Base-by-base conservation (phyloP, 192 early-diverging fungal genomes). In the Borealophlyctis nickersoniae region DNA sequence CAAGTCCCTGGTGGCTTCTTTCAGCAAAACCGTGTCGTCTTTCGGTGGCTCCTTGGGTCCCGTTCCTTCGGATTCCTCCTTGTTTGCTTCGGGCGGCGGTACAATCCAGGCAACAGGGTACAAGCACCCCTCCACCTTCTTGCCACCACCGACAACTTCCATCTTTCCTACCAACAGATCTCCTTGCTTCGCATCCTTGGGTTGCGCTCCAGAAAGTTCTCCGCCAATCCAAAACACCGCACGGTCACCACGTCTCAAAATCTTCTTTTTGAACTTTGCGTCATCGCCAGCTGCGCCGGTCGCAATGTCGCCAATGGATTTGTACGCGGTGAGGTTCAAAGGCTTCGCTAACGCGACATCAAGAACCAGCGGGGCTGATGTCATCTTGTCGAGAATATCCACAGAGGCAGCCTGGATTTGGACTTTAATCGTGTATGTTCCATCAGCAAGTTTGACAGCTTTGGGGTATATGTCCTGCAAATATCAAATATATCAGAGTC, bases 391-490 rank as follows among this genome's bases (percentile, higher is more conserved):
- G n/a, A 98, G 79, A 0, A 83, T 67, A 58, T 82, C 82, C 29
- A 90, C 71, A 13, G 66, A 79, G 52, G 85, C 76, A 26, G 89
- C 87, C 27, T 85, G 75, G 16, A 98, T 62, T 75, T 93, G 94
- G 31, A 86, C 87, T 26, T 86, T 88, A 28, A 95, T 73, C 2
- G 82, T 81, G 71, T 96, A 97, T 48, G 91, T 92, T 30, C 96
- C 96, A 62, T 82, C 79, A 26, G 73, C 65, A 7, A 98, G 66
- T 36, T 88, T 87, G 23, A 91, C 61, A 0, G 62, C 65, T 56
- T 86, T 87, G 27, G 88, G 66, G 69, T 92, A 95, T 27, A 89
- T 80, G 75, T 90, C 90, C 50, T 45, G 19, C 19, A 13, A n/a
- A n/a, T n/a, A n/a, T n/a, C n/a, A n/a, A n/a, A n/a, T n/a, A n/a